Percentiles rank a stretch among this genome's conserved stretches.
Conservation (phyloP, 2,329 filamentous ascomycete genomes). For the Hypoxylon sp. region DNA sequence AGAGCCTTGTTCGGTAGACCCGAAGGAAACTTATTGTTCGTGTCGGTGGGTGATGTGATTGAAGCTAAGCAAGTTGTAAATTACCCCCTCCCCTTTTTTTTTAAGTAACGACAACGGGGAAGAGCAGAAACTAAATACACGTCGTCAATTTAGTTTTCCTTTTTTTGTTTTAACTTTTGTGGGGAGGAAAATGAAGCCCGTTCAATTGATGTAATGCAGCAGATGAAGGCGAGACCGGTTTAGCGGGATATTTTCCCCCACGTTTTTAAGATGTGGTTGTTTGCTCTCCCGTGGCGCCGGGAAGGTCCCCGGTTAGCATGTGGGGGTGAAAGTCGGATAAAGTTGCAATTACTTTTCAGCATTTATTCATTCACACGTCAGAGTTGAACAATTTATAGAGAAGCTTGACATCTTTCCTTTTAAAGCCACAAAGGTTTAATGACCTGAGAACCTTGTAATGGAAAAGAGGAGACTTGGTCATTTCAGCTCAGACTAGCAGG, state of each 20-base stretch:
- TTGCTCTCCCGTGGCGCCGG: constrained; percentile 20
- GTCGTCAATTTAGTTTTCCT: background rate
- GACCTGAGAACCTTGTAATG: too few species aligned
- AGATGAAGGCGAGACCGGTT: background rate
- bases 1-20: constrained; percentile 2
- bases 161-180: background rate
- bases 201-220: background rate
- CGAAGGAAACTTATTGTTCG: too few species aligned
- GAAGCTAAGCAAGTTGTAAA: too few species aligned
- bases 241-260: background rate
- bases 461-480: too few species aligned
- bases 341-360: too few species aligned
- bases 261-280: background rate
- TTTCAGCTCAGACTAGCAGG: too few species aligned
- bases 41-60: too few species aligned
- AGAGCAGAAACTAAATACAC: background rate
- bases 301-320: constrained; percentile 1
- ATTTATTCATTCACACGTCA: too few species aligned
- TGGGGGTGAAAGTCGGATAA: too few species aligned
- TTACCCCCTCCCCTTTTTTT: background rate
- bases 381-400: too few species aligned
- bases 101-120: background rate
- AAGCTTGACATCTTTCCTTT: too few species aligned
- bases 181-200: background rate
- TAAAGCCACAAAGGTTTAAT: too few species aligned